Evolutionary conservation across 495 filamentous ascomycete genomes (phyloP), one percentile per base, ranked within the genome.

Genomic region (Hypoxylon perforatum): DNA sequence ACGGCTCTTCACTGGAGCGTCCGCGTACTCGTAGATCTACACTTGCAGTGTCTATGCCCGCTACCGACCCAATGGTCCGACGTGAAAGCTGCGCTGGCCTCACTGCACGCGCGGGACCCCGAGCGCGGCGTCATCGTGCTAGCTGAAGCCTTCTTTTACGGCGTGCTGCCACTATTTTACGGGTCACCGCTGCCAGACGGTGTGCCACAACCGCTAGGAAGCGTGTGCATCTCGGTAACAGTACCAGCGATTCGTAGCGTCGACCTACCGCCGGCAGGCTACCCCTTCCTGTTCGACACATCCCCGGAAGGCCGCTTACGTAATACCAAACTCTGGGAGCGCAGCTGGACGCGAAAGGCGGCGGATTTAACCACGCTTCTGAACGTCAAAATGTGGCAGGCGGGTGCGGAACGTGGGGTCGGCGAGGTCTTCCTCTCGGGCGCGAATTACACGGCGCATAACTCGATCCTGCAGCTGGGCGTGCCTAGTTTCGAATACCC

Each of bases 401-500:
- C 61, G 10, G 69, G 69, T 18, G 69, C 65, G 10, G 0, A 2
- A 7, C 23, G 38, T 7, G 14, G 11, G 3, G 45, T 62, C 11
- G 25, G 36, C 41, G 61, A 61, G 19, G 28, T 61, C 1, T 65
- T 72, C 57, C 44, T 61, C 21, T 28, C 67, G 41, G 73, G 74
- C 45, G 66, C 70, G 21, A 70, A 71, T 28, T 77, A 77, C 56
- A 50, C 58, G 22, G 50, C 65, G 44, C 62, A 64, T 21, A 44
- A 62, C 25, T 52, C 64, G 19, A 71, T 70, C 25, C 45, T 79
- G 30, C 79, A 80, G 53, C 56, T 77, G 28, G 78, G 76, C 49
- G 72, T 76, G 12, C 73, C 76, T 2, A 73, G 71, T 1, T 58
- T 77, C 22, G 69, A 79, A 39, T 76, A 78, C 21, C 77, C 73